Evolutionary conservation across 352 stramenopile genomes (phyloP), one percentile per base, ranked within the genome.

Genomic region (Globisporangium parvum): DNA sequence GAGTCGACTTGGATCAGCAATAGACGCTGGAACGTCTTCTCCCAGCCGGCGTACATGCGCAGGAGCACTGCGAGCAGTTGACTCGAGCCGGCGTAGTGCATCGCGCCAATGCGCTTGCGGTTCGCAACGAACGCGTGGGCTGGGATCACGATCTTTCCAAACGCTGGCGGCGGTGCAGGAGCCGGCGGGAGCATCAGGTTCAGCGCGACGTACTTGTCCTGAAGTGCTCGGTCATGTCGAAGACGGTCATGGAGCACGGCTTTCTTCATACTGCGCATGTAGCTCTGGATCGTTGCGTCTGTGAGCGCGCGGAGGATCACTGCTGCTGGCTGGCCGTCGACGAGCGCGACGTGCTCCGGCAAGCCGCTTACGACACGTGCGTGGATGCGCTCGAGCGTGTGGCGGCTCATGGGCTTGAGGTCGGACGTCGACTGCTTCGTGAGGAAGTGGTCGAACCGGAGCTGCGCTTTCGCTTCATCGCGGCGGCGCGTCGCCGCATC

Each of bases 261-360:
- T 45, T 96, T 96, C 68, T 98, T 97, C 89, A 98, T 97, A 45
- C 83, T 96, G 2, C 85, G 77, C 47, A 81, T 86, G 67, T 98
- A 97, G 18, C 91, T 79, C 35, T 95, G 79, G 56, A 97, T 95
- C 35, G 87, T 85, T 18, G 87, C 77, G 50, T 93, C 87, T 0
- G 88, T 98, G 39, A 98, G 75, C 24, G 71, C 57, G 11, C 88
- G 76, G n/a, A 98, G 66, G 12, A 95, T 62, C 47, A 49, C 54
- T 1, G 75, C 75, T 2, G 75, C 67, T 2, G 86, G 80, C 35
- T 89, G 73, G 0, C 73, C 76, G 31, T 95, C 80, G 15, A 80
- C 53, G 17, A 95, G 55, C 10, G 70, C 69, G 8, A 95, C 67
- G 9, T 72, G 56, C 21, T 78, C 63, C 0, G 80, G 71, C 9